Evolutionary conservation across 2,329 filamentous ascomycete species (phyloP).

Genomic region (Cytospora chrysosperma): DNA sequence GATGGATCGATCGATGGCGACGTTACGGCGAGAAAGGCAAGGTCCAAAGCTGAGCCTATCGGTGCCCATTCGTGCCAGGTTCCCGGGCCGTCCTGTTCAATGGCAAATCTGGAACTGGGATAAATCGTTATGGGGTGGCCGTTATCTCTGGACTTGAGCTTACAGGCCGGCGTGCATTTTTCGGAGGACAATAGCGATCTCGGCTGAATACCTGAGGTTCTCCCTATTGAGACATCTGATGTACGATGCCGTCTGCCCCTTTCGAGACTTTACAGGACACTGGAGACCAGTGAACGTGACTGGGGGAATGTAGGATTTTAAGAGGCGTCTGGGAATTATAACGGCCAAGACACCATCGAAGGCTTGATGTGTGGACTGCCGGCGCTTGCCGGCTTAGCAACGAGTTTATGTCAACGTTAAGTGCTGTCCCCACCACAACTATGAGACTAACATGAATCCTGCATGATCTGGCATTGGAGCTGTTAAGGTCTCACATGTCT

Average conservation of each 20-base stretch:
- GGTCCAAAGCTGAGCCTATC: background rate
- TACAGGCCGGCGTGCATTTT: background rate
- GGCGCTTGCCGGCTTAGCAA: background rate
- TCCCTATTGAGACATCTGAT: too few relatives aligned
- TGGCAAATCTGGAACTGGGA: background rate
- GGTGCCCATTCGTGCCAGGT: background rate
- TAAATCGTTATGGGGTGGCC: background rate
- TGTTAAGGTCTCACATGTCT: too few relatives aligned
- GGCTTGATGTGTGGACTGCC: background rate
- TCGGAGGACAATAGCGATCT: background rate
- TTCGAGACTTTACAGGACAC: background rate
- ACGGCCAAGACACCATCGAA: background rate
- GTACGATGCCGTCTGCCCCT: background rate
- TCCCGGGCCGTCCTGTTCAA: background rate
- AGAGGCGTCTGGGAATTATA: background rate
- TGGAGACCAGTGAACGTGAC: background rate
- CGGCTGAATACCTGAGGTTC: background rate
- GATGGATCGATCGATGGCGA: background rate
- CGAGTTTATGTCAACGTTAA: background rate
- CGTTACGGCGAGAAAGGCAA: background rate
- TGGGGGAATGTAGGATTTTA: background rate
- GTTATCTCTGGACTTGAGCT: background rate
- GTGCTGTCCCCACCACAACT: background rate
- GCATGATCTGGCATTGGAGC: too few relatives aligned
- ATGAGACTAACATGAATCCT: background rate